Evolutionary conservation across 257 asterid genomes (phyloP).

Genomic region (Eustoma russellianum): DNA sequence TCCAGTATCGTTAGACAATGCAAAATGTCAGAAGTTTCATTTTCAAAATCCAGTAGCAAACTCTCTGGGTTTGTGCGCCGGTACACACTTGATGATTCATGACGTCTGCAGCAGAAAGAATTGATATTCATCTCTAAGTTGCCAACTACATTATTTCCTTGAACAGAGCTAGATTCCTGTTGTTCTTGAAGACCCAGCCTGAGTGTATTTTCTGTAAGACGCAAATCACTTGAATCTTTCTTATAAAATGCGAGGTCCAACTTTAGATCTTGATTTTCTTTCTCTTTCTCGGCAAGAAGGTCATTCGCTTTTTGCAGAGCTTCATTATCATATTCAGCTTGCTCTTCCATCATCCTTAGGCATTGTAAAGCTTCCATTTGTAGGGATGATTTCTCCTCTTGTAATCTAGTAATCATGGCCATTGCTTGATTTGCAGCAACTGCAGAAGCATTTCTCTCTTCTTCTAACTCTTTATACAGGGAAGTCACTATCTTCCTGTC

Average conservation of each 20-base stretch:
- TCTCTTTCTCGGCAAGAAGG: slow-evolving; percentile 51
- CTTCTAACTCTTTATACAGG: slow-evolving; percentile 75
- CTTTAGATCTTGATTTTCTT: slow-evolving; percentile 40
- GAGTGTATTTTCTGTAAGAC: slow-evolving; percentile 13
- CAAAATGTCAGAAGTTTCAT: slow-evolving; percentile 32
- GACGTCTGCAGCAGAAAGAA: slow-evolving; percentile 9
- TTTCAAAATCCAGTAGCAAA: slow-evolving; percentile 18
- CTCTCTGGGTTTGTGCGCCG: slow-evolving; percentile 4
- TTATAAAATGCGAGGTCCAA: slow-evolving; percentile 37
- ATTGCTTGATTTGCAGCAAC: slow-evolving; percentile 83
- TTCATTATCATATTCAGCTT: slow-evolving; percentile 72
- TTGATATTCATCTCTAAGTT: slow-evolving; percentile 8
- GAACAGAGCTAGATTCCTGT: slow-evolving; percentile 3
- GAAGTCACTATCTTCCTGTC: slow-evolving; percentile 48
- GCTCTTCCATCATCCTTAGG: slow-evolving; percentile 81
- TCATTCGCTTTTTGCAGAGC: slow-evolving; percentile 57
- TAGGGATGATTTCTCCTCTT: slow-evolving; percentile 78
- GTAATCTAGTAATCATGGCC: slow-evolving; percentile 91
- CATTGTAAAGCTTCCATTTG: slow-evolving; percentile 83
- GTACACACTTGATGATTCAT: slow-evolving; percentile 12
- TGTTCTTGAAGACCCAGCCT: slow-evolving; percentile 10
- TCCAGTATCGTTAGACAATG: slow-evolving; percentile 32
- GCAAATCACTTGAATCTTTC: slow-evolving; percentile 24
- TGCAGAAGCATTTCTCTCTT: slow-evolving; percentile 81
- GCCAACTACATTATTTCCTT: slow-evolving; percentile 5